Conservation (phyloP, 768 basidiomycete genomes). For the Tremella mesenterica region DNA sequence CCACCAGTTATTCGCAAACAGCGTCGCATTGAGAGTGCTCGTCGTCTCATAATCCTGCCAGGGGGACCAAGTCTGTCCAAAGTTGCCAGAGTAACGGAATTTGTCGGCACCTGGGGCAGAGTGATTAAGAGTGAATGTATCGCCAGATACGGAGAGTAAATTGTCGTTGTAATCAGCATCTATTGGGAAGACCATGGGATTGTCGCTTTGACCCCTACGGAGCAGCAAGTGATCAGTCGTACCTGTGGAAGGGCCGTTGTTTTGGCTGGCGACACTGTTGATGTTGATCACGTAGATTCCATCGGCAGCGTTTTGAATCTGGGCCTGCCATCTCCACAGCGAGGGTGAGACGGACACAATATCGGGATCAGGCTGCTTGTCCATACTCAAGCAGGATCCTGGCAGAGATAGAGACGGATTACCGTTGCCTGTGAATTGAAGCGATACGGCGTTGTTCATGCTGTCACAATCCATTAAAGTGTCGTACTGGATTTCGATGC, state of each 20-base stretch:
- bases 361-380: slow-evolving; percentile 46
- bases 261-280: slow-evolving; percentile 51
- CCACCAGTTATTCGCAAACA: slow-evolving; percentile 63
- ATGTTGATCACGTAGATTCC: slow-evolving; percentile 70
- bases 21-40: slow-evolving; percentile 53
- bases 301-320: slow-evolving; percentile 65
- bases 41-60: slow-evolving; percentile 73
- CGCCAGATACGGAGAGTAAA: slow-evolving; percentile 50
- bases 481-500: slow-evolving; percentile 73
- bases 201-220: slow-evolving; percentile 65
- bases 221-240: slow-evolving; percentile 67
- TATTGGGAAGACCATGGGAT: slow-evolving; percentile 78
- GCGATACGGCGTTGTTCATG: slow-evolving; percentile 56
- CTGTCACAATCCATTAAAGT: slow-evolving; percentile 62
- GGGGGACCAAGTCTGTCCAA: slow-evolving; percentile 69
- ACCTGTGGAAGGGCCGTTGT: slow-evolving; percentile 56
- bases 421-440: slow-evolving; percentile 62
- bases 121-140: slow-evolving; percentile 69
- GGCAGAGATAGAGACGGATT: slow-evolving; percentile 51
- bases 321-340: slow-evolving; percentile 64
- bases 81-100: slow-evolving; percentile 80
- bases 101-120: slow-evolving; percentile 75
- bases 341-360: slow-evolving; percentile 56
- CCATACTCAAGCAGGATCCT: slow-evolving; percentile 45
- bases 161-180: slow-evolving; percentile 60